Evolutionary conservation across 371 early-diverging fungal species (phyloP).

Genomic region (Apophysomyces sp.): DNA sequence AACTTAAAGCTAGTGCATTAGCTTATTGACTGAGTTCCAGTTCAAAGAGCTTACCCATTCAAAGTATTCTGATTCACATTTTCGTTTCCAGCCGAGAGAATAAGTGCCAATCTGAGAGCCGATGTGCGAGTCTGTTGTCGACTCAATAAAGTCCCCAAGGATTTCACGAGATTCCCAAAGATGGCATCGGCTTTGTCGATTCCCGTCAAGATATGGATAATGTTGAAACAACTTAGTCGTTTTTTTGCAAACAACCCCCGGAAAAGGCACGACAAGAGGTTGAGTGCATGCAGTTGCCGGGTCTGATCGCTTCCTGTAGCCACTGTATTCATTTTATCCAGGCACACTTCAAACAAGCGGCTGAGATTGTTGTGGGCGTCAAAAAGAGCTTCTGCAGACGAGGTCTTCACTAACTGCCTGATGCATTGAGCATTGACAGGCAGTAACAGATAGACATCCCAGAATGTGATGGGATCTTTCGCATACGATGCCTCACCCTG

Average conservation of each 20-base stretch:
- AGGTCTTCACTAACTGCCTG: conserved; percentile 26
- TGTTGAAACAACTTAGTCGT: conserved; percentile 53
- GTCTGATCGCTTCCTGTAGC: conserved; percentile 15
- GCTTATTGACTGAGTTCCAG: background rate
- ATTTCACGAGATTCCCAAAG: conserved; percentile 40
- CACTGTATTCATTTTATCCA: conserved; percentile 11
- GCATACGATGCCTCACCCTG: conserved; percentile 35
- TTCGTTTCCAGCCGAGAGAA: conserved; percentile 54
- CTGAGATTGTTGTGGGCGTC: conserved; percentile 32
- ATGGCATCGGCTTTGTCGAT: conserved; percentile 49
- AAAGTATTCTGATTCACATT: conserved; percentile 60
- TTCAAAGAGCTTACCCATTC: conserved; percentile 36
- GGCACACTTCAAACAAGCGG: conserved; percentile 36
- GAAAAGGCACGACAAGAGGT: conserved; percentile 41
- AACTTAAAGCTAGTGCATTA: conserved; percentile 9
- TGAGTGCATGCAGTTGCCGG: conserved; percentile 27
- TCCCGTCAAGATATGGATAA: conserved; percentile 52
- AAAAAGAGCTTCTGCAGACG: conserved; percentile 45
- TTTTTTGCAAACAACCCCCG: conserved; percentile 51
- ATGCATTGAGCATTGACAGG: conserved; percentile 46
- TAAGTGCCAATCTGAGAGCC: conserved; percentile 42
- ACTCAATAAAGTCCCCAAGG: conserved; percentile 27
- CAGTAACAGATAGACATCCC: conserved; percentile 49
- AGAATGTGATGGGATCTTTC: conserved; percentile 38
- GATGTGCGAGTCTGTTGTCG: conserved; percentile 9